A percentile compares a stretch with the other conserved stretches of the same genome.
Evolutionary conservation across 768 basidiomycete genomes (phyloP).

Genomic region (Rhodotorula sphaerocarpa): DNA sequence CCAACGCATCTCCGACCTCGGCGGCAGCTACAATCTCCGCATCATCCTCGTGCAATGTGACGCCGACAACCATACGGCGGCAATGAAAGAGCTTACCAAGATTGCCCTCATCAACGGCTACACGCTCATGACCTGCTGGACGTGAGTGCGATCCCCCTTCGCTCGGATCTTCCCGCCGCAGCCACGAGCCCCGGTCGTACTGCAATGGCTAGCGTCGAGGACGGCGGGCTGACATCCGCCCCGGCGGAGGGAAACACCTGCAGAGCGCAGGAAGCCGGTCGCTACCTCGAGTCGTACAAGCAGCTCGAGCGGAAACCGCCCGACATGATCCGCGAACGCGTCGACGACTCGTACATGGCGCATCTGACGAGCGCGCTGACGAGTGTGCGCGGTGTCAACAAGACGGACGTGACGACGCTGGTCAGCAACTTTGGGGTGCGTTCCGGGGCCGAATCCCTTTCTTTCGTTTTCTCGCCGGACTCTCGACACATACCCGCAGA

Average conservation of each 20-base stretch:
- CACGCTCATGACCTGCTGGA: conserved; percentile 86
- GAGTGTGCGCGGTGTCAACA: conserved; percentile 85
- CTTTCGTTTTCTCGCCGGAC: background rate
- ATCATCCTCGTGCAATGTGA: conserved; percentile 85
- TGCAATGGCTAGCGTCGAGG: too few species aligned
- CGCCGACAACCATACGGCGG: conserved; percentile 82
- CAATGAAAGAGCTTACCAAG: conserved; percentile 88
- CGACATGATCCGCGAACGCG: conserved; percentile 84
- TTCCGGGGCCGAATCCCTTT: conserved; percentile 31
- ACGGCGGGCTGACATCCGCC: too few species aligned
- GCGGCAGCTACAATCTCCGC: conserved; percentile 68
- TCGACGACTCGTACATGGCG: conserved; percentile 78
- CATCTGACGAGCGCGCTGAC: conserved; percentile 75
- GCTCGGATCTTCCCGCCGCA: background rate
- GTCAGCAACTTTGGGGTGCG: conserved; percentile 83
- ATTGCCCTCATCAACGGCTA: conserved; percentile 76
- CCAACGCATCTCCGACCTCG: conserved; percentile 77
- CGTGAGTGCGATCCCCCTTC: conserved; percentile 49
- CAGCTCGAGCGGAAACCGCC: conserved; percentile 89
- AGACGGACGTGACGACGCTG: conserved; percentile 91
- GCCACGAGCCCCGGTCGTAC: background rate
- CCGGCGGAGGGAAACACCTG: too few species aligned
- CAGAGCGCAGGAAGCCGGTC: conserved; percentile 83
- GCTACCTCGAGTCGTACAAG: conserved; percentile 84
- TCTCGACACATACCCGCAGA: too few species aligned